Evolutionary conservation across 192 early-diverging fungal genomes (phyloP).

Genomic region (Helicostylum pulchrum): DNA sequence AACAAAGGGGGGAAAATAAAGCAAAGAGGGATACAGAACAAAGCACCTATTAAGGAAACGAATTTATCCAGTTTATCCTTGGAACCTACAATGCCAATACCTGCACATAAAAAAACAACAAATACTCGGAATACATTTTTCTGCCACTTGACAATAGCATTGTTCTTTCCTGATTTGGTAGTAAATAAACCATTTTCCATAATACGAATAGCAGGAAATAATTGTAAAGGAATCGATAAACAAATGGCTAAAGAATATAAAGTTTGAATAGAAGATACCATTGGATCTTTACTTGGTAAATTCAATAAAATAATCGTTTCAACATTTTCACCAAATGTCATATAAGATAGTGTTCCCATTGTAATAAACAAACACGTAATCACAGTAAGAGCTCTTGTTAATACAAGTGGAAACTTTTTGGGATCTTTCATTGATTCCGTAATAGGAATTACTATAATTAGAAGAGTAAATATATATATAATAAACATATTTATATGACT

Average conservation of each 20-base stretch:
- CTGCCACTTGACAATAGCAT: constrained; percentile 63
- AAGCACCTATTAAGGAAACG: constrained; percentile 56
- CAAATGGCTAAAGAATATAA: constrained; percentile 76
- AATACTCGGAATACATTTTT: constrained; percentile 65
- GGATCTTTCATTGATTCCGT: constrained; percentile 56
- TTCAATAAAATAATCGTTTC: constrained; percentile 73
- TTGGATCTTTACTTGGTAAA: constrained; percentile 51
- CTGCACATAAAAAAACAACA: constrained; percentile 55
- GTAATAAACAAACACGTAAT: constrained; percentile 43
- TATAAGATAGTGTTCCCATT: constrained; percentile 55
- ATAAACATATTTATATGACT: background rate
- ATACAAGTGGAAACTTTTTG: constrained; percentile 49
- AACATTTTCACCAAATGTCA: constrained; percentile 65
- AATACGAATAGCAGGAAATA: constrained; percentile 73
- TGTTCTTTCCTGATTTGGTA: constrained; percentile 52
- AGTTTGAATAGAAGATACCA: constrained; percentile 58
- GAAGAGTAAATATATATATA: background rate
- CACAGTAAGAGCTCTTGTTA: constrained; percentile 42
- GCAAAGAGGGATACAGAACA: constrained; percentile 68
- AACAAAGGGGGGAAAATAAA: constrained; percentile 78
- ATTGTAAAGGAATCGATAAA: constrained; percentile 67
- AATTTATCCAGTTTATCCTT: constrained; percentile 69
- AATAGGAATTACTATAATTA: constrained; percentile 43
- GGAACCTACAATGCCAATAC: constrained; percentile 57
- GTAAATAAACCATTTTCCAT: constrained; percentile 61